Conservation (phyloP, 2,329 filamentous ascomycete genomes). For the Colletotrichum sansevieriae region DNA sequence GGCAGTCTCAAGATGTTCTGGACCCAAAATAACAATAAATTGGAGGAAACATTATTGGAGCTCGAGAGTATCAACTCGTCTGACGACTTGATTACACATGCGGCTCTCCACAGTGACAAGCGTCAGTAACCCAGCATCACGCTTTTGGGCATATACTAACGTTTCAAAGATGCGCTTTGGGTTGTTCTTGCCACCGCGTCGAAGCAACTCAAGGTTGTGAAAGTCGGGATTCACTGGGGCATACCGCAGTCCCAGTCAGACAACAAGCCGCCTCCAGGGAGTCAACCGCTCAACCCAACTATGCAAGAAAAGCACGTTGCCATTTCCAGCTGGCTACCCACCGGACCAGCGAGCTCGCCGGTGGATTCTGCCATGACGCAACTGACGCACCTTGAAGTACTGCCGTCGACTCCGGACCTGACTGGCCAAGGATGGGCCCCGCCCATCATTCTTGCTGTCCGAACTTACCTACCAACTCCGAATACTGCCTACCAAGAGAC, state of each 20-base stretch:
- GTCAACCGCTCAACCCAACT: slow-evolving; percentile 62
- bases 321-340: slow-evolving; percentile 68
- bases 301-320: slow-evolving; percentile 69
- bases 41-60: slow-evolving; percentile 80
- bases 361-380: slow-evolving; percentile 68
- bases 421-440: slow-evolving; percentile 66
- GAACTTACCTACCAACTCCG: slow-evolving; percentile 70
- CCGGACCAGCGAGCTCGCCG: slow-evolving; percentile 57
- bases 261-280: slow-evolving; percentile 63
- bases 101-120: slow-evolving; percentile 80
- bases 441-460: slow-evolving; percentile 79
- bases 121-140: slow-evolving; percentile 60
- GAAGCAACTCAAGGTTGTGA: slow-evolving; percentile 80
- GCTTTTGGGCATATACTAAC: background rate
- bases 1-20: slow-evolving; percentile 83
- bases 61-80: slow-evolving; percentile 79
- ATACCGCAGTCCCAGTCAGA: slow-evolving; percentile 63
- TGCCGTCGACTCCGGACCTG: slow-evolving; percentile 75
- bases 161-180: slow-evolving; percentile 41
- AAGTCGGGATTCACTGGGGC: slow-evolving; percentile 82
- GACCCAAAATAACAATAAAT: slow-evolving; percentile 78
- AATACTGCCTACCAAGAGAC: slow-evolving; percentile 72
- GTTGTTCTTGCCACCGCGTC: slow-evolving; percentile 74
- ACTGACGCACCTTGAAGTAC: slow-evolving; percentile 80
- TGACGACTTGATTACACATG: slow-evolving; percentile 84